phyloP scores from a whole-genome alignment of 1,139 yeast genomes.

The Scheffersomyces parashehatae region DNA sequence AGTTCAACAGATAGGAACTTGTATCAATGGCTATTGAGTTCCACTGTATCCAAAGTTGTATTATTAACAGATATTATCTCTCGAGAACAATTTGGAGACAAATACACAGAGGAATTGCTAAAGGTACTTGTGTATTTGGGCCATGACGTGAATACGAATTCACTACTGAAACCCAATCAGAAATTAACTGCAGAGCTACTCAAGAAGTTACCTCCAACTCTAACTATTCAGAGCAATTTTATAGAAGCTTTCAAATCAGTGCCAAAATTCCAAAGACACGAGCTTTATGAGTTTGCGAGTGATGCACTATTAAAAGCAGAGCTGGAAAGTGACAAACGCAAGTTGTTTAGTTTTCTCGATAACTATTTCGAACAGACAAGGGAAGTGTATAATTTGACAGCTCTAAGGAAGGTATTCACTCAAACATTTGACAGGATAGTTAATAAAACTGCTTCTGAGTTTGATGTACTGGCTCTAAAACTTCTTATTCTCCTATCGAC shows the following conservation, averaged over 20 bases:
- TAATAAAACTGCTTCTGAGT: no score
- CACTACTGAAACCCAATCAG: background rate
- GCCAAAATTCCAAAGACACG: background rate
- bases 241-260: constrained; percentile 3
- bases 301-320: background rate
- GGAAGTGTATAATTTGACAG: background rate
- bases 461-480: constrained; percentile 6
- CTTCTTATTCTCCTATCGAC: constrained; percentile 7
- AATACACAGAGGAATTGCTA: no score
- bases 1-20: no score
- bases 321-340: background rate
- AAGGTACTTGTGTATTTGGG: no score
- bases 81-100: no score
- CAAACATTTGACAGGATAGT: no score
- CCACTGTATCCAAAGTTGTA: no score
- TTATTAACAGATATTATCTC: no score
- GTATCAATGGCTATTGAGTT: no score
- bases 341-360: constrained; percentile 9
- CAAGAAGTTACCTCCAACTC: background rate
- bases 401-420: no score
- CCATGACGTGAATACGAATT: no score
- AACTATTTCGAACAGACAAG: constrained; percentile 3
- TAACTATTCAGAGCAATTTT: no score
- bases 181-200: constrained; percentile 4
- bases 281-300: constrained; percentile 2